Percentiles rank a stretch among this genome's conserved stretches.
Conservation (phyloP, 2,329 filamentous ascomycete genomes). For the Helotiales sp. region DNA sequence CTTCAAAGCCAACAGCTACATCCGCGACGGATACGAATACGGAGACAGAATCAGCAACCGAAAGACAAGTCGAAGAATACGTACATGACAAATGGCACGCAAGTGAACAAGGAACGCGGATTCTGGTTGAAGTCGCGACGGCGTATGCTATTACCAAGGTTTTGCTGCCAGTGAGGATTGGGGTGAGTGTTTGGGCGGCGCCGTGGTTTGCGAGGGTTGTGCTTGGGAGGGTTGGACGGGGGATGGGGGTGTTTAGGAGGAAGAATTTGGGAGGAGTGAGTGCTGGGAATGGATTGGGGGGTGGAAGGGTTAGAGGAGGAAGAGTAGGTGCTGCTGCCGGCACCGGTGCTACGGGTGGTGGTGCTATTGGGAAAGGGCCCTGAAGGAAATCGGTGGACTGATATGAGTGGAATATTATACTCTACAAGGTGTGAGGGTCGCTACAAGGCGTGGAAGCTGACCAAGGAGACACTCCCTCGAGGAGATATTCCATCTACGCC, state of each 20-base stretch:
- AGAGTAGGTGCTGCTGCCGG: conserved; percentile 16
- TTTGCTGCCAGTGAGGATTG: conserved; percentile 76
- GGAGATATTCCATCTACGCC: no score
- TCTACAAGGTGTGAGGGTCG: no score
- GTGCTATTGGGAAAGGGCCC: background rate
- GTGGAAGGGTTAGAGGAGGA: conserved; percentile 1
- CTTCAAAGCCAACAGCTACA: no score
- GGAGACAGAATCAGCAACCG: conserved; percentile 35
- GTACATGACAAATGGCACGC: conserved; percentile 33
- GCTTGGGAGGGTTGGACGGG: conserved; percentile 50
- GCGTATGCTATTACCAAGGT: conserved; percentile 92
- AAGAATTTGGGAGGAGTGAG: background rate
- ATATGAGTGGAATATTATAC: no score
- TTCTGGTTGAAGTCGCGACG: conserved; percentile 72
- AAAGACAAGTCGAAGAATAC: conserved; percentile 38
- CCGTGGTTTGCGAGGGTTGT: conserved; percentile 85
- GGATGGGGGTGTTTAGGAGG: background rate
- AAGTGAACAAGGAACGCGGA: conserved; percentile 46
- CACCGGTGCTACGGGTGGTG: conserved; percentile 15
- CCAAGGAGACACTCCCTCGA: no score
- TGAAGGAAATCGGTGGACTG: no score
- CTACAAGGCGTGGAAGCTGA: no score
- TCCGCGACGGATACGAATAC: background rate
- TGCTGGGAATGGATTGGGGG: background rate
- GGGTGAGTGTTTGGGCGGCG: conserved; percentile 83